Evolutionary conservation across 768 basidiomycete genomes (phyloP), one percentile per base, ranked within the genome.

Genomic region (Termitomyces sp.): DNA sequence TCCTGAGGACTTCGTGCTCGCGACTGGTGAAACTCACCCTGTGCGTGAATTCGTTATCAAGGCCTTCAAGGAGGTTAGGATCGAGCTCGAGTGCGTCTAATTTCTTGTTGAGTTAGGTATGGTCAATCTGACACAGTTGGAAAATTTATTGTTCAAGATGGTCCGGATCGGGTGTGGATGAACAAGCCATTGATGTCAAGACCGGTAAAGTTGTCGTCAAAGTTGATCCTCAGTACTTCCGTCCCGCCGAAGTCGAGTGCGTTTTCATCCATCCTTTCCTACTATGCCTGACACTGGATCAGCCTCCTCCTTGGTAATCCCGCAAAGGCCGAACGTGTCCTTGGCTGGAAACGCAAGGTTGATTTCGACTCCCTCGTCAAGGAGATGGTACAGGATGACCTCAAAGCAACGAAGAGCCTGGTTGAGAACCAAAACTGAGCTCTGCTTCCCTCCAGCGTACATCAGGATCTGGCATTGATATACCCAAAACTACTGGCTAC

Each of bases 1-100:
- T 21, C 74, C 95, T 1, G 84, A 93, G 10, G 95, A 98, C 72
- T 98, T 90, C 64, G 93, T 97, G 51, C 89, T 97, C 45, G 93
- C 94, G 0, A 97, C 93, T 1, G 93, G 93, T 28, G 96, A 98
- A 77, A 98, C 93, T 30, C 95, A 98, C 70, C 84, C 84, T 40
- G 95, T 98, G 26, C 85, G 91, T 54, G 93, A 98, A 72, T 97
- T 85, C 62, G 91, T 98, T 63, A 84, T 93, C 67, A 93, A 90
- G 71, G 70, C 96, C 19, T 98, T 98, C 69, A 73, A 62, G 3
- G 72, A 79, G 47, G 78, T 92, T 28, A 86, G 81, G 45, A 84
- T 85, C 41, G 65, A 80, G 51, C 80, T 98, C 65, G 71, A 75
- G 87, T 89, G 63, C 41, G 80, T 68, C 1, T 34, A 42, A 12